Conservation (phyloP, 2,329 filamentous ascomycete genomes). For the Aspergillus ochraceoroseus region DNA sequence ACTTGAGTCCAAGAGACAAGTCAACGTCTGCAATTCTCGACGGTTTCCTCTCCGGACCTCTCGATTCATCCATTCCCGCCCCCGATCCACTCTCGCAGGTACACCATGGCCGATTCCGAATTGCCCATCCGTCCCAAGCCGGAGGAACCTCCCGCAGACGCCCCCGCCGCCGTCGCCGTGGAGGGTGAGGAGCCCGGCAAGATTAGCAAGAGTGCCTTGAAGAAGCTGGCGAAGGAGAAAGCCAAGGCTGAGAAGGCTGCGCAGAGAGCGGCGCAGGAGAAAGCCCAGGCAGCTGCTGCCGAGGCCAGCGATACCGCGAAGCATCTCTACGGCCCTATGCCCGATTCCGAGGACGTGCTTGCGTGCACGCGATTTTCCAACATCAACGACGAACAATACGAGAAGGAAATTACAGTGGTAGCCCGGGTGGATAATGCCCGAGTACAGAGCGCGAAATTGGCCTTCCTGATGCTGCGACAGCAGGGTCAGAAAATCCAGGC, state of each 20-base stretch:
- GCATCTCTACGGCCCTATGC: conserved; percentile 73
- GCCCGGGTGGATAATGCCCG: conserved; percentile 83
- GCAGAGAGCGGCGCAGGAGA: conserved; percentile 67
- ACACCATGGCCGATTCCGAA: conserved; percentile 38
- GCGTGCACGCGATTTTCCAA: conserved; percentile 56
- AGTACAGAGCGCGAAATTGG: conserved; percentile 84
- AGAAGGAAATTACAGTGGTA: conserved; percentile 68
- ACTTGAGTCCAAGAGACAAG: conserved; percentile 10
- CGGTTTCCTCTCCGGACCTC: background rate
- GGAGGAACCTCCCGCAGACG: conserved; percentile 33
- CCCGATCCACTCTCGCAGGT: conserved; percentile 6
- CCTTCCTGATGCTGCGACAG: conserved; percentile 79
- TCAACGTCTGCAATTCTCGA: background rate
- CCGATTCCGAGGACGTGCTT: conserved; percentile 54
- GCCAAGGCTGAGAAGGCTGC: conserved; percentile 77
- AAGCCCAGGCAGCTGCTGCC: conserved; percentile 60
- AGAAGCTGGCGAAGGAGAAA: conserved; percentile 85
- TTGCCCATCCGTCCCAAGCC: conserved; percentile 40
- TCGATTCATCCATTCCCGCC: background rate
- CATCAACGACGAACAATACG: conserved; percentile 57
- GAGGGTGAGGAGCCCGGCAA: conserved; percentile 35
- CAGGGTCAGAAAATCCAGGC: conserved; percentile 78
- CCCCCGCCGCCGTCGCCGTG: conserved; percentile 29
- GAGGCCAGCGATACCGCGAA: conserved; percentile 58
- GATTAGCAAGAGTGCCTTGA: conserved; percentile 70